Base-by-base conservation (phyloP, 2,329 filamentous ascomycete species). In the Intubia oerlemansii region DNA sequence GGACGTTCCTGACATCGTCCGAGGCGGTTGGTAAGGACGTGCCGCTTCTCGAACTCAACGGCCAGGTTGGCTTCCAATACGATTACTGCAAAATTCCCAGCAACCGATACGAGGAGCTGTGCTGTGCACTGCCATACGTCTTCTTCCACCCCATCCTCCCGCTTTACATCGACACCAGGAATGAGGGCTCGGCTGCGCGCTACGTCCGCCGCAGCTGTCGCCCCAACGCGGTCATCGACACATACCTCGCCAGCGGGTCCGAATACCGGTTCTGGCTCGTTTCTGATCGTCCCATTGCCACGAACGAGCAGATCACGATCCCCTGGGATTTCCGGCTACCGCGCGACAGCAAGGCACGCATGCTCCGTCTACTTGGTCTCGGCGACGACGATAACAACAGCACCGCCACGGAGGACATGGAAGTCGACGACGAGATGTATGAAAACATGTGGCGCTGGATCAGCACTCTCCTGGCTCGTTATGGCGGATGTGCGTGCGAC, bases 261-360 rank as follows among this genome's bases (percentile, higher is more conserved):
- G 74, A 85, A 38, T 91, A 85, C 44, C 80, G 88, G 44, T 92
- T 95, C 48, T 93, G 85, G 66, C 73, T 93, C 37, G 69, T 92
- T 34, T 82, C 81, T 41, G 79, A 79, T 40, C 66, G 76, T 30
- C 62, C 73, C 21, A 82, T 95, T 32, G 50, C 61, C 11, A 56
- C 68, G 1, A 57, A 61, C 23, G 67, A 71, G 41, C 66, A 70
- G 41, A 67, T 65, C 41, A 79, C 58, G 16, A 64, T 60, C 40
- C 65, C 54, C 30, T 80, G 59, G 79, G 79, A 69, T 43, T 85
- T 61, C 51, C 66, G 49, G 38, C 63, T 62, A 38, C 65, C 56
- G 40, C 74, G 57, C 44, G 63, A 53, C 36, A 51, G 57, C 2
- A 54, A 56, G 30, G 46, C 51, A 4, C 57, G 64, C 18, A 66